These are phyloP conservation scores for Zygoascus biomembranicola DNA, from an alignment of 805 yeast species.

Conservation along the genomic window DNA sequence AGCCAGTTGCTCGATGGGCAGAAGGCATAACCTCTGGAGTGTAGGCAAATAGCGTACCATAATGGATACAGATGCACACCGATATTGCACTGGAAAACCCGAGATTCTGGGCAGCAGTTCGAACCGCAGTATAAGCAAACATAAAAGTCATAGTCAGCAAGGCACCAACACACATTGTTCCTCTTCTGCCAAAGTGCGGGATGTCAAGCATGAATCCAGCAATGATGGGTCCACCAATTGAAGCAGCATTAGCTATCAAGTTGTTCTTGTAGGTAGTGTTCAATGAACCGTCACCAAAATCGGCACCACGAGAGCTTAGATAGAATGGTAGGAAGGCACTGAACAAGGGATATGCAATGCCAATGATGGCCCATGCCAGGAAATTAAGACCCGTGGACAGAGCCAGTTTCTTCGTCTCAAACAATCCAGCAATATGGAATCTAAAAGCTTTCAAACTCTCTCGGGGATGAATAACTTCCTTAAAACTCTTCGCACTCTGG, in stretches of 20 bases:
- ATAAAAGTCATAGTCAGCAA: conserved; percentile 48
- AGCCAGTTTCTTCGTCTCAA: conserved; percentile 38
- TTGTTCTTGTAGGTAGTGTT: conserved; percentile 21
- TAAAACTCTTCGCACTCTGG: conserved; percentile 14
- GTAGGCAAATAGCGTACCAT: conserved; percentile 54
- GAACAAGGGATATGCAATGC: conserved; percentile 50
- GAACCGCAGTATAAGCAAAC: conserved; percentile 56
- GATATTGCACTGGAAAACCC: conserved; percentile 43
- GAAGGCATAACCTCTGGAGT: conserved; percentile 59
- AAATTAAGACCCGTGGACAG: conserved; percentile 38
- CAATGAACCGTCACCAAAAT: conserved; percentile 19
- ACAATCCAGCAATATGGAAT: conserved; percentile 39
- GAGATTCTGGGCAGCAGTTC: conserved; percentile 46
- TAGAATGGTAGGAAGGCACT: conserved; percentile 47
- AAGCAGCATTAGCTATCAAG: conserved; percentile 38
- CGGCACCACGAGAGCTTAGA: conserved; percentile 43
- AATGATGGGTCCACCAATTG: conserved; percentile 46
- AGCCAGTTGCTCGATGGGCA: conserved; percentile 48
- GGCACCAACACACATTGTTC: conserved; percentile 46
- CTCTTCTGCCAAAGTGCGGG: conserved; percentile 35
- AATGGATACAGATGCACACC: conserved; percentile 40
- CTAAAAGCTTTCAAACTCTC: conserved; percentile 22
- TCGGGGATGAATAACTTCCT: conserved; percentile 9
- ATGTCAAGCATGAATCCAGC: conserved; percentile 27
- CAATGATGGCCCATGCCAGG: conserved; percentile 49